phyloP scores from a whole-genome alignment of 345 rosid genomes.

The Syzygium oleosum region DNA sequence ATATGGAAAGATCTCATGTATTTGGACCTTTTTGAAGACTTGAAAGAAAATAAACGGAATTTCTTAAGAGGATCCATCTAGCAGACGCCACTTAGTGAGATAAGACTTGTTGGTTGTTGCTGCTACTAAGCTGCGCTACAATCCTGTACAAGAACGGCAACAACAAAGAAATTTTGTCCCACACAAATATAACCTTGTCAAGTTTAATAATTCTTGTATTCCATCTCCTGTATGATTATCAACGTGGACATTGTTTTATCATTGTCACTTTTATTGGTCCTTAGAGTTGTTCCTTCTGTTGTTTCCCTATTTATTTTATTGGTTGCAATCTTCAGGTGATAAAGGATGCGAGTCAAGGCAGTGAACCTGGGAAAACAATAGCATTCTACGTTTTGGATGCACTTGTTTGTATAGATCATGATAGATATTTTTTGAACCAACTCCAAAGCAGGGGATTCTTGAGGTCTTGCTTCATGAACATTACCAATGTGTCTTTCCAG shows the following conservation, averaged over 20 bases:
- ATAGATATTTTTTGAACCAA: conserved; percentile 80
- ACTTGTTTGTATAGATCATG: conserved; percentile 72
- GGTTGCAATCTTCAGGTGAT: conserved; percentile 37
- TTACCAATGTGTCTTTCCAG: conserved; percentile 63
- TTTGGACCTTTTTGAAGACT: not conserved
- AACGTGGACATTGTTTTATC: not conserved
- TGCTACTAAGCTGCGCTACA: not conserved
- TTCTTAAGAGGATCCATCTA: not conserved
- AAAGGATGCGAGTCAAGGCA: conserved; percentile 82
- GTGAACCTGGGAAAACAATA: conserved; percentile 87
- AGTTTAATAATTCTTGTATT: not conserved
- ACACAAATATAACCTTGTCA: not conserved
- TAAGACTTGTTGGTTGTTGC: not conserved
- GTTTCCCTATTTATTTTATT: not conserved
- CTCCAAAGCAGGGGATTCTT: conserved; percentile 92
- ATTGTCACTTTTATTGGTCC: not conserved
- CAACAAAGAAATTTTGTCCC: not conserved
- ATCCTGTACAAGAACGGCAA: not conserved
- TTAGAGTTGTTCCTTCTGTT: not conserved
- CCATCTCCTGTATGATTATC: not conserved
- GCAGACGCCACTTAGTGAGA: not conserved
- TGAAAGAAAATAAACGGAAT: not conserved
- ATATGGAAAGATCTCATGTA: not conserved
- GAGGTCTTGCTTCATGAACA: conserved; percentile 61
- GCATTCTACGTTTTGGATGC: conserved; percentile 88